Evolutionary conservation across 148 eudicot genomes (phyloP).

Genomic region (Persicaria maculosa): DNA sequence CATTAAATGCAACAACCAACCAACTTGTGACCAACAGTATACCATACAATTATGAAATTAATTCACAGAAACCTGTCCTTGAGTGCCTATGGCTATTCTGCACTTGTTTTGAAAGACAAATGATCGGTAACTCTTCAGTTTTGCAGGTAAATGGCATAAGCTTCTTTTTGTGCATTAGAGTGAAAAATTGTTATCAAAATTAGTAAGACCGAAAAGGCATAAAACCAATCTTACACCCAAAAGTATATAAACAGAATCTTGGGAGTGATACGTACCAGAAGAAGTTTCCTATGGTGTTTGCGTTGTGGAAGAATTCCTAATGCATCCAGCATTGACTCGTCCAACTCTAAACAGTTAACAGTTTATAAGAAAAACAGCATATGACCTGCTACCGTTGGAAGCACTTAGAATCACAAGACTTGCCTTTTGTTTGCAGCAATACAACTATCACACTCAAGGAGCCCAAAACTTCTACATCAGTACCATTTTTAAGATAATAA

Average conservation of each 20-base stretch:
- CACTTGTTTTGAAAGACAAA: not conserved
- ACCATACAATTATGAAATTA: not conserved
- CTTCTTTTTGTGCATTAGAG: not conserved
- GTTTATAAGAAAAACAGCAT: conserved; percentile 18
- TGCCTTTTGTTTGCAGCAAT: conserved; percentile 87
- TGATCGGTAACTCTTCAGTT: not conserved
- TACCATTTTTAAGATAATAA: conserved; percentile 58
- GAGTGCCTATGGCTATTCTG: not conserved
- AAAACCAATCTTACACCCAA: not conserved
- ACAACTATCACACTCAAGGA: conserved; percentile 79
- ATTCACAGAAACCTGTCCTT: not conserved
- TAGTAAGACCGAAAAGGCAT: not conserved
- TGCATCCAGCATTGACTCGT: conserved; percentile 96
- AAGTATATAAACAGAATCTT: not conserved
- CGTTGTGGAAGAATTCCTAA: conserved; percentile 92
- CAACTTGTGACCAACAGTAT: too few species aligned
- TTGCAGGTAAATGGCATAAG: not conserved
- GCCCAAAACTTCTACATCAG: conserved; percentile 71
- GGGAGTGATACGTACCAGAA: conserved; percentile 50
- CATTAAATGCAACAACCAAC: too few species aligned
- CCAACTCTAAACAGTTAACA: conserved; percentile 50
- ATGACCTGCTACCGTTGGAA: conserved; percentile 13
- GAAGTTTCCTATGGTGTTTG: conserved; percentile 85
- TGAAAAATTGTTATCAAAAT: not conserved
- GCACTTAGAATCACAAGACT: conserved; percentile 7